phyloP scores from a whole-genome alignment of 129 eudicot species.

The Glebionis coronaria region DNA sequence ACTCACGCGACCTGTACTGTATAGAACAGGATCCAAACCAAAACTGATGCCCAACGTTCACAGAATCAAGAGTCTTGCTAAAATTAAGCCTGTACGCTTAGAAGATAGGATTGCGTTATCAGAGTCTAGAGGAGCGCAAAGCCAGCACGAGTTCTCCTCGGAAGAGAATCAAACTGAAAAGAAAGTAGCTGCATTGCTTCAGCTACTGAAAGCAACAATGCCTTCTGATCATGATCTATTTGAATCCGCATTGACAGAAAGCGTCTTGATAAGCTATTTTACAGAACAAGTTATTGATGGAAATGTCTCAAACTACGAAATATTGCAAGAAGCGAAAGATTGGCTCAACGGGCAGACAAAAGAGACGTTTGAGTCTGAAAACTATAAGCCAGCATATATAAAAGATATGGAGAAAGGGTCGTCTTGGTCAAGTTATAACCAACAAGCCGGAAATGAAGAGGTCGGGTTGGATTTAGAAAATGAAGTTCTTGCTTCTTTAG shows the following conservation, averaged over 20 bases:
- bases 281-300: conserved; percentile 31
- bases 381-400: conserved; percentile 46
- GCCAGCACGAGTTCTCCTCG: conserved; percentile 6
- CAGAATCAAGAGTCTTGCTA: conserved; percentile 36
- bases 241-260: conserved; percentile 38
- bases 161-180: conserved; percentile 28
- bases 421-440: conserved; percentile 41
- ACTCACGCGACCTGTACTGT: neutral
- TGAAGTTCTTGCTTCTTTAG: conserved; percentile 43
- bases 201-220: conserved; percentile 38
- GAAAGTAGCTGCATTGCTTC: conserved; percentile 43
- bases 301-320: conserved; percentile 16
- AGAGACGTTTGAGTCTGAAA: conserved; percentile 44
- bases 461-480: conserved; percentile 48
- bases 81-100: conserved; percentile 58
- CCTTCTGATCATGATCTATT: conserved; percentile 28
- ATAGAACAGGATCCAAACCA: conserved; percentile 39
- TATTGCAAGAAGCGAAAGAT: conserved; percentile 45
- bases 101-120: conserved; percentile 42
- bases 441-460: conserved; percentile 34
- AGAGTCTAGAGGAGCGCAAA: conserved; percentile 12
- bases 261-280: conserved; percentile 53
- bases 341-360: conserved; percentile 56
- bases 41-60: conserved; percentile 47
- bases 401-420: conserved; percentile 58